Conservation (phyloP, 352 stramenopile genomes). For the Pythium monospermum region DNA sequence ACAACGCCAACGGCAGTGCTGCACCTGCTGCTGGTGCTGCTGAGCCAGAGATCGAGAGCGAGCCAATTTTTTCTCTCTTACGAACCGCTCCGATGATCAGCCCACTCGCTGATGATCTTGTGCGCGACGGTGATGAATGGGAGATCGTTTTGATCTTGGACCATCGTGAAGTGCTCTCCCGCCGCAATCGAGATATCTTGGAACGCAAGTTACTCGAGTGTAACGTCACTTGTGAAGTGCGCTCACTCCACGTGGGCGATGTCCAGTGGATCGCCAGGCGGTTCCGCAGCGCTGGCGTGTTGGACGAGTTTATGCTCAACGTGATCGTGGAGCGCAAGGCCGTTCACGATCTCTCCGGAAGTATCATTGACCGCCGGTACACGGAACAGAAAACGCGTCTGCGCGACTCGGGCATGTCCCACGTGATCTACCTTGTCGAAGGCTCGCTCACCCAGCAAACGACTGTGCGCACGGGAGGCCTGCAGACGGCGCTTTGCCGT, state of each 20-base stretch:
- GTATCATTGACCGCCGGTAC: conserved; percentile 80
- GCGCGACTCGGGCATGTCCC: conserved; percentile 52
- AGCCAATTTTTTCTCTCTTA: neutral
- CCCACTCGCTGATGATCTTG: conserved; percentile 6
- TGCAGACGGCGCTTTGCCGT: conserved; percentile 70
- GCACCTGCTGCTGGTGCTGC: too few species aligned
- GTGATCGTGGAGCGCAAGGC: conserved; percentile 84
- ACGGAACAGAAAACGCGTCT: conserved; percentile 77
- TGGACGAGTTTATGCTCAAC: conserved; percentile 67
- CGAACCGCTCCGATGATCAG: neutral
- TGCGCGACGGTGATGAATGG: conserved; percentile 46
- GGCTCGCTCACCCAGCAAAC: conserved; percentile 72
- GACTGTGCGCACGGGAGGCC: conserved; percentile 44
- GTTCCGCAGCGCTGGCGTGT: conserved; percentile 17
- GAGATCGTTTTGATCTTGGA: conserved; percentile 79
- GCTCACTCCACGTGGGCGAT: conserved; percentile 67
- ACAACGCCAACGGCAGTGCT: too few species aligned
- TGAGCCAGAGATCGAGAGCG: too few species aligned
- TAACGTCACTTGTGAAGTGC: conserved; percentile 79
- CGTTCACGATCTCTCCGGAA: conserved; percentile 70
- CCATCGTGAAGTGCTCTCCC: conserved; percentile 74
- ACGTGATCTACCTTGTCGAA: conserved; percentile 84
- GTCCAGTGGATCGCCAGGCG: conserved; percentile 72
- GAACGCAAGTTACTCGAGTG: conserved; percentile 76
- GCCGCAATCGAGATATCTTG: conserved; percentile 63